These are phyloP conservation scores for Dothistroma pini DNA, from an alignment of 2,329 filamentous ascomycete species.

Conservation along the genomic window DNA sequence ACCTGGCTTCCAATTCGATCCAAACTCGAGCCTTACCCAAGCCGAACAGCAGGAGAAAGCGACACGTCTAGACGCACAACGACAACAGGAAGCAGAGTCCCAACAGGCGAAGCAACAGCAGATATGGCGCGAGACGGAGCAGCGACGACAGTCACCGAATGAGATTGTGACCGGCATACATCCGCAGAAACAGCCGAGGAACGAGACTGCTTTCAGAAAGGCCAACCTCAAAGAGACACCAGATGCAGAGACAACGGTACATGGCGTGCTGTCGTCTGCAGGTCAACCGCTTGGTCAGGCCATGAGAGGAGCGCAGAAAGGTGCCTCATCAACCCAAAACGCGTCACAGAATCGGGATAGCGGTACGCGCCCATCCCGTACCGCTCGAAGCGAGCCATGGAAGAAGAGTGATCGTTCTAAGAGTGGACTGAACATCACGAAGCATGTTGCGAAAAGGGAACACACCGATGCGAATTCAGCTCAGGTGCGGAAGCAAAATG, in stretches of 20 bases:
- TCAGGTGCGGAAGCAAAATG: background rate
- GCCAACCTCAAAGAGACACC: background rate
- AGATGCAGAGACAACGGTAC: background rate
- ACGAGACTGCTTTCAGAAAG: background rate
- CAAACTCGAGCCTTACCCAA: constrained; percentile 23
- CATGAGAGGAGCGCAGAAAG: background rate
- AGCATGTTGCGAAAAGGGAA: background rate
- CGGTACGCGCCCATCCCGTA: no score
- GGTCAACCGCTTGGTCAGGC: constrained; percentile 2
- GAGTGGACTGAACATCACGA: background rate
- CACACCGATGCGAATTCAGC: background rate
- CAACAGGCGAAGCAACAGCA: constrained; percentile 11
- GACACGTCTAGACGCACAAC: constrained; percentile 11
- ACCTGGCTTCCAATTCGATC: constrained; percentile 18
- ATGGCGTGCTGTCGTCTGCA: background rate
- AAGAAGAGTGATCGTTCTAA: background rate
- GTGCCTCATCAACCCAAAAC: background rate
- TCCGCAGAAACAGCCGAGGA: background rate
- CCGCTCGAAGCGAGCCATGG: no score
- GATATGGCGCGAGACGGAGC: constrained; percentile 12
- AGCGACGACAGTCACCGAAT: constrained; percentile 2
- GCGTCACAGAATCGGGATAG: background rate
- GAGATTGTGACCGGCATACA: background rate
- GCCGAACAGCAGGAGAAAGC: constrained; percentile 23
- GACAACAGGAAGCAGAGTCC: constrained; percentile 13